Conservation (phyloP, 441 rosid species). For the Gossypium schwendimanii region DNA sequence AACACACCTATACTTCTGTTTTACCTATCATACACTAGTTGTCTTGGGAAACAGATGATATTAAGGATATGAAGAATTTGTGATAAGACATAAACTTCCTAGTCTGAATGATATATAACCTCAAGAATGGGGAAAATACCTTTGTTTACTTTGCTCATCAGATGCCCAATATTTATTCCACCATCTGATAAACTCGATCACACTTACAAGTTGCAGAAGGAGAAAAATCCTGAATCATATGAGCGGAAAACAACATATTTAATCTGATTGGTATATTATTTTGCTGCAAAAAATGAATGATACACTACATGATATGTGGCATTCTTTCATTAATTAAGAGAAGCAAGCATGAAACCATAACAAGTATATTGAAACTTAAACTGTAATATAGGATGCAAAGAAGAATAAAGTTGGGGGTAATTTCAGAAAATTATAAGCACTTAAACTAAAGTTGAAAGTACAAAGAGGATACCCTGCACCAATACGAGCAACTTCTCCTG, state of each 20-base stretch:
- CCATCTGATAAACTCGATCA: constrained; percentile 77
- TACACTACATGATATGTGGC: background rate
- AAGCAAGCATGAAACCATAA: background rate
- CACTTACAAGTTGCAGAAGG: constrained; percentile 74
- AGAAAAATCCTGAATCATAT: constrained; percentile 57
- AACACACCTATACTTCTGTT: background rate
- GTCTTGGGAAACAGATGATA: background rate
- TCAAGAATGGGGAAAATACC: constrained; percentile 28
- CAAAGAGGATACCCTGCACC: constrained; percentile 82
- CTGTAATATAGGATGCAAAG: background rate
- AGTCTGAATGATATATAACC: background rate
- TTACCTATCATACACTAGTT: background rate
- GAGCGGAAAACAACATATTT: background rate
- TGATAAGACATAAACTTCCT: background rate
- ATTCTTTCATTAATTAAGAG: background rate
- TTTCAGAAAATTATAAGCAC: background rate
- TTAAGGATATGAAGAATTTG: background rate
- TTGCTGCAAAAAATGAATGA: background rate
- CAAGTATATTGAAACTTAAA: background rate
- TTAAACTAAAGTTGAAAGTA: constrained; percentile 13
- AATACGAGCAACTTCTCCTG: constrained; percentile 80
- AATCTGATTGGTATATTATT: background rate
- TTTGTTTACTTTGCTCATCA: constrained; percentile 40
- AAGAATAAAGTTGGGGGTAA: background rate
- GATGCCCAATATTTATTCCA: constrained; percentile 89